Evolutionary conservation across 164 flowering plant genomes (phyloP), one percentile per base, ranked within the genome.

Genomic region (Houttuynia cordata): DNA sequence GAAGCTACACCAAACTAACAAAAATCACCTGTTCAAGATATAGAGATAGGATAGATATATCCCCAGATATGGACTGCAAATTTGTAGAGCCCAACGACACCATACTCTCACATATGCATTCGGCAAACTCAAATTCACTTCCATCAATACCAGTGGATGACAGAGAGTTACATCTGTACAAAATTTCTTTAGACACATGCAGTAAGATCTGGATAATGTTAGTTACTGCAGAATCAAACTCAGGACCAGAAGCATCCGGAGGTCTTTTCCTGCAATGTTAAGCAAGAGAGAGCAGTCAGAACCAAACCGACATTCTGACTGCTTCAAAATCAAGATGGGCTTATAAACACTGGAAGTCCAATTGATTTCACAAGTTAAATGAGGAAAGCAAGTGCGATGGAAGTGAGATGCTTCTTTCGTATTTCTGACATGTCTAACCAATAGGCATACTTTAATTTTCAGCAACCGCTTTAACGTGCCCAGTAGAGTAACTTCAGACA

Each of bases 81-180:
- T 91, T 83, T 24, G 80, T 67, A 64, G 86, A 78, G 53, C 97
- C 97, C 78, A 94, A 67, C 64, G 87, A 82, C 57, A 85, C 91
- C 95, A 94, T 75, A 72, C 96, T 88, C 72, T 88, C 99, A 75
- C 99, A 91, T 67, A 91, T 69, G 66, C 71, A 81, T 68, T 91
- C 99, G 0, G 85, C 93, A 80, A 86, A 91, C 75, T 94, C 99
- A 74, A 76, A 71, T 68, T 91, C 99, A 75, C 77, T 85, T 64
- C 91, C 95, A 75, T 85, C 89, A 49, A 77, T 57, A 62, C 53
- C 55, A 34, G 68, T 83, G 22, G 40, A 13, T 67, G 63, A 59
- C 61, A 59, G 51, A 20, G 86, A 70, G 64, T 65, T 68, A 53
- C 83, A 80, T 71, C 67, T 79, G 56, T 25, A 21, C 56, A 88